Conservation (phyloP, 495 filamentous ascomycete genomes). For the Neurospora tetraspora region DNA sequence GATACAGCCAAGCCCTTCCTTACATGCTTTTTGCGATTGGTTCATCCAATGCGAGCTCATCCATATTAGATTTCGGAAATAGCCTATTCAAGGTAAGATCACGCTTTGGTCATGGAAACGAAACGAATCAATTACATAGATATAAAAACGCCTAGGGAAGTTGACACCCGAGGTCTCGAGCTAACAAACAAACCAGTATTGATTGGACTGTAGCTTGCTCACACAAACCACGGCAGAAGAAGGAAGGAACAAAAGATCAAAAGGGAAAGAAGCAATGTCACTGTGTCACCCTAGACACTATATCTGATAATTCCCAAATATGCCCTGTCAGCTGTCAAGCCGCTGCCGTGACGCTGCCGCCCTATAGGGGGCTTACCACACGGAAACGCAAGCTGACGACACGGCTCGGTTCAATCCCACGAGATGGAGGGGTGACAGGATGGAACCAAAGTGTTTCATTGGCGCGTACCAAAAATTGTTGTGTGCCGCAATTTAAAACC, state of each 20-base stretch:
- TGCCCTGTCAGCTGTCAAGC: background rate
- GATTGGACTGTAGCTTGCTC: background rate
- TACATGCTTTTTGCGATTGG: no score
- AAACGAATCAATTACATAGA: background rate
- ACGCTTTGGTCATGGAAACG: background rate
- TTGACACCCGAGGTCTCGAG: background rate
- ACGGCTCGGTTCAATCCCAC: background rate
- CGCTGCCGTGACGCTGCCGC: background rate
- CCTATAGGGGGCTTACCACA: background rate
- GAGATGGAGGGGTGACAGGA: background rate
- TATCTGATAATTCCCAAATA: background rate
- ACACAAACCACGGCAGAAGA: background rate
- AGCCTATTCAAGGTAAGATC: background rate
- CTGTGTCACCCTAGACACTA: background rate
- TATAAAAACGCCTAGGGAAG: background rate
- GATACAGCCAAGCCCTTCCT: no score
- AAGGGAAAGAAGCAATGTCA: background rate
- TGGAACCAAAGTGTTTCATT: background rate
- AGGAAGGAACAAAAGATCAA: background rate
- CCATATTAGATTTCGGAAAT: background rate
- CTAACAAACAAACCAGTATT: background rate
- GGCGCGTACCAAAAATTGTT: background rate
- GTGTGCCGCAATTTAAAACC: background rate
- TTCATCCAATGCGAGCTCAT: no score
- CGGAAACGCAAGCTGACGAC: background rate